Evolutionary conservation across 2,329 filamentous ascomycete genomes (phyloP).

Genomic region (Teratosphaeria nubilosa): DNA sequence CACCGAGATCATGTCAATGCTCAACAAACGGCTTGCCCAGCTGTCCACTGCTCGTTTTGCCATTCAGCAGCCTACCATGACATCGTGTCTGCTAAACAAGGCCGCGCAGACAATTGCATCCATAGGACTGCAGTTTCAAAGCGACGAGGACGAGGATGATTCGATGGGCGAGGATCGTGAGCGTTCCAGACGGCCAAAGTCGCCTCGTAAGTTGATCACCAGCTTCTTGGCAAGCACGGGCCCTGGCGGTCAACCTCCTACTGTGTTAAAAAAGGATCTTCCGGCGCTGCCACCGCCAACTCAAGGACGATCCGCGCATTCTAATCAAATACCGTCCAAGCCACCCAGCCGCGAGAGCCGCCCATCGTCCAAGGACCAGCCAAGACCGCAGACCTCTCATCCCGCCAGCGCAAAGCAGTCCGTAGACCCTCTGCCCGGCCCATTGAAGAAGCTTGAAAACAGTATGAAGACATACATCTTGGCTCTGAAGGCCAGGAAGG

Average conservation of each 20-base stretch:
- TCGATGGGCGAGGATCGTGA: slow-evolving; percentile 14
- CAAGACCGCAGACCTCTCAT: slow-evolving; percentile 9
- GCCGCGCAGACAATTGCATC: slow-evolving; percentile 68
- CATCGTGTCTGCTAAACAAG: slow-evolving; percentile 61
- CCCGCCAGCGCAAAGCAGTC: slow-evolving; percentile 47
- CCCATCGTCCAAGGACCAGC: slow-evolving; percentile 23
- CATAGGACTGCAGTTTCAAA: slow-evolving; percentile 34
- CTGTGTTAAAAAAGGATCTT: slow-evolving; percentile 18
- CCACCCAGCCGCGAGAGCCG: slow-evolving; percentile 27
- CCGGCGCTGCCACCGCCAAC: slow-evolving; percentile 16
- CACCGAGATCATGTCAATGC: slow-evolving; percentile 54
- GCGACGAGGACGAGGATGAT: slow-evolving; percentile 11
- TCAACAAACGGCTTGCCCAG: slow-evolving; percentile 17
- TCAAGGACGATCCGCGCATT: slow-evolving; percentile 6
- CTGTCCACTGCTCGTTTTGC: slow-evolving; percentile 49
- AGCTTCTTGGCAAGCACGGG: slow-evolving; percentile 59
- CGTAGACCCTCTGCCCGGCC: slow-evolving; percentile 32
- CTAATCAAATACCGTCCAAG: slow-evolving; percentile 25
- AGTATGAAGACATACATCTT: slow-evolving; percentile 76
- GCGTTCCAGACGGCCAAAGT: slow-evolving; percentile 63
- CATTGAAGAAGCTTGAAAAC: slow-evolving; percentile 66
- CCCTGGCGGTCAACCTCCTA: slow-evolving; percentile 26
- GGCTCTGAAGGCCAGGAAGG: slow-evolving; percentile 73
- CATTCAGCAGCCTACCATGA: slow-evolving; percentile 53
- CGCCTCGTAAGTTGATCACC: slow-evolving; percentile 82